Evolutionary conservation across 768 basidiomycete genomes (phyloP).

Genomic region (Kwoniella europaea): DNA sequence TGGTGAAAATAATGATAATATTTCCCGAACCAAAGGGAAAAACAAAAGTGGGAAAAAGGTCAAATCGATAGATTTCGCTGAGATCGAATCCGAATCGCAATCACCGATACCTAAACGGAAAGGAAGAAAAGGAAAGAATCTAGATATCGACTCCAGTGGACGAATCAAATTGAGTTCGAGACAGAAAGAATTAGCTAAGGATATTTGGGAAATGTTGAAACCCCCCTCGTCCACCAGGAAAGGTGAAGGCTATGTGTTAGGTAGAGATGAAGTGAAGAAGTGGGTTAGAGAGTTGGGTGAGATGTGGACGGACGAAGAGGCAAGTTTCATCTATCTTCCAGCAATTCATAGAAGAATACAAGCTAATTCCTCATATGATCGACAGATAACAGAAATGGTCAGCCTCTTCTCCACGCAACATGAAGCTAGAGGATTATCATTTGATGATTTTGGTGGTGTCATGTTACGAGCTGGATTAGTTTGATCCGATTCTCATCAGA

Average conservation of each 20-base stretch:
- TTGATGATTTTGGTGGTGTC: constrained; percentile 54
- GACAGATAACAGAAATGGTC: constrained; percentile 47
- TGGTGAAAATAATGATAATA: constrained; percentile 2
- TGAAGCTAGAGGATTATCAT: constrained; percentile 50
- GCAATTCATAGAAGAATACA: neutral
- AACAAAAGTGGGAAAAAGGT: constrained; percentile 10
- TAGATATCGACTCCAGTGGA: constrained; percentile 12
- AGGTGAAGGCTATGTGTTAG: constrained; percentile 24
- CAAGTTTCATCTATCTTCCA: constrained; percentile 28
- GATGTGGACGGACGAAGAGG: constrained; percentile 56
- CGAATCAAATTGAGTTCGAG: constrained; percentile 34
- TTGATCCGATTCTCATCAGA: constrained; percentile 15
- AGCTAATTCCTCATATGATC: no score
- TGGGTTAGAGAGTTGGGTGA: constrained; percentile 51
- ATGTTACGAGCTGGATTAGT: constrained; percentile 53
- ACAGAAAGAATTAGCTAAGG: constrained; percentile 49
- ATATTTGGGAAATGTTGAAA: constrained; percentile 55
- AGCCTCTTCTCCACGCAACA: constrained; percentile 55
- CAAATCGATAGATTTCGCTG: constrained; percentile 21
- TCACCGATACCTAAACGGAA: neutral
- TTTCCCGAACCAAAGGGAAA: neutral
- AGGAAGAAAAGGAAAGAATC: constrained; percentile 15
- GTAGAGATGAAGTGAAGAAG: constrained; percentile 52
- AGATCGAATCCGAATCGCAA: neutral
- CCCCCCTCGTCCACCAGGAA: constrained; percentile 5